A percentile compares a stretch with the other conserved stretches of the same genome.
Conservation (phyloP, 768 basidiomycete species). For the Trametes villosa region DNA sequence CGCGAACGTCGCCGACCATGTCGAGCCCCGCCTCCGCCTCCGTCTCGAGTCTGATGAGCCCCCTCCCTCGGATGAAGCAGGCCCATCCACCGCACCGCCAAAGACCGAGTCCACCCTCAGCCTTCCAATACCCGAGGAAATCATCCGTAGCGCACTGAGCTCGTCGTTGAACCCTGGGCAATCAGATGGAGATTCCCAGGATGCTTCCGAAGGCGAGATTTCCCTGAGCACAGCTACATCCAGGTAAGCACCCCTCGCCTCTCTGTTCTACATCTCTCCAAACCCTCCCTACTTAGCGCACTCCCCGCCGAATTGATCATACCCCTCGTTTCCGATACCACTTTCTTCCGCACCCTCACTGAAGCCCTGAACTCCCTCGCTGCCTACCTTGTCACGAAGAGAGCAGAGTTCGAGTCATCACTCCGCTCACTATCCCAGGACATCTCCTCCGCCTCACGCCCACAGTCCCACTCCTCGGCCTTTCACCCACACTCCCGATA, state of each 20-base stretch:
- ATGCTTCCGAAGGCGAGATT: not conserved
- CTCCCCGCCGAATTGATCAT: conserved; percentile 62
- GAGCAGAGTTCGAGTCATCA: conserved; percentile 51
- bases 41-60: conserved; percentile 39
- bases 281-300: not conserved
- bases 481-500: conserved; percentile 41
- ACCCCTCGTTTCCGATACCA: conserved; percentile 76
- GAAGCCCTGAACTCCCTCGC: conserved; percentile 60
- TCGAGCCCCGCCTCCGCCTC: conserved; percentile 63
- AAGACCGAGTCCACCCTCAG: not conserved
- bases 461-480: conserved; percentile 36
- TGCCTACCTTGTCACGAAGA: conserved; percentile 53
- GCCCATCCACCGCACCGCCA: not conserved
- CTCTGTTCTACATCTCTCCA: conserved; percentile 21
- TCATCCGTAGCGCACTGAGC: not conserved
- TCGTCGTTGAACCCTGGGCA: not conserved
- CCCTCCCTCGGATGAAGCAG: not conserved
- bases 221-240: not conserved
- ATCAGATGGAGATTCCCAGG: not conserved
- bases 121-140: conserved; percentile 6
- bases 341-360: conserved; percentile 79
- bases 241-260: not conserved
- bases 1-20: conserved; percentile 46
- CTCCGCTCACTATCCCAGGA: conserved; percentile 51
- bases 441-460: conserved; percentile 40